Percentiles rank a stretch among this genome's conserved stretches.
These are phyloP conservation scores for Cladosporium velox DNA, from an alignment of 2,329 filamentous ascomycete species.

Conservation along the genomic window DNA sequence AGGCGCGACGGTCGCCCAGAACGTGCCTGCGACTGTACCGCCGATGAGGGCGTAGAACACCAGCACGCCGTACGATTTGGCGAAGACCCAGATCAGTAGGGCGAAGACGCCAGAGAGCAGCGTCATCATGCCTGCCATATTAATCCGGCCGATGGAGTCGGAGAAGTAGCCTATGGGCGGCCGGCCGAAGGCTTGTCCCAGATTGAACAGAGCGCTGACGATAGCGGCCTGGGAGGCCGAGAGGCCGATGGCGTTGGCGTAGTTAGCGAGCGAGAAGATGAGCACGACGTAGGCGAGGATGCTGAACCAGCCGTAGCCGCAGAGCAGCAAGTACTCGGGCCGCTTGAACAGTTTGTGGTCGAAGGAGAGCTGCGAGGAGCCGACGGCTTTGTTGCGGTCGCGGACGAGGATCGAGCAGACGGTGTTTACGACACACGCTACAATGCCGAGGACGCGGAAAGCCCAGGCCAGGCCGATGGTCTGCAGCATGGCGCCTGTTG, in stretches of 20 bases:
- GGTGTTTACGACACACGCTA: slow-evolving; percentile 65
- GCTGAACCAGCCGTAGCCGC: slow-evolving; percentile 69
- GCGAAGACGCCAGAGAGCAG: slow-evolving; percentile 65
- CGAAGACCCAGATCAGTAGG: slow-evolving; percentile 73
- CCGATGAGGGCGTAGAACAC: slow-evolving; percentile 70
- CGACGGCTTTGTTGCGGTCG: slow-evolving; percentile 72
- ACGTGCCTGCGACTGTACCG: slow-evolving; percentile 68
- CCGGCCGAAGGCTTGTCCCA: slow-evolving; percentile 66
- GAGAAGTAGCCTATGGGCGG: slow-evolving; percentile 73
- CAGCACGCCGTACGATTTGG: slow-evolving; percentile 66
- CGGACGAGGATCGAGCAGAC: slow-evolving; percentile 64
- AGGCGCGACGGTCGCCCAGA: slow-evolving; percentile 66
- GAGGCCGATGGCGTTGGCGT: slow-evolving; percentile 68
- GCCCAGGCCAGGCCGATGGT: slow-evolving; percentile 66
- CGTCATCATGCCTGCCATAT: slow-evolving; percentile 68
- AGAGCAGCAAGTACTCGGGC: slow-evolving; percentile 63
- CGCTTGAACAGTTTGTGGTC: slow-evolving; percentile 63
- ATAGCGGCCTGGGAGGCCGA: slow-evolving; percentile 67
- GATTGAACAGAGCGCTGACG: slow-evolving; percentile 71
- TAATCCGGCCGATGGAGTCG: slow-evolving; percentile 70
- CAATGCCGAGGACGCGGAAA: slow-evolving; percentile 65
- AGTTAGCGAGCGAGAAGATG: slow-evolving; percentile 75
- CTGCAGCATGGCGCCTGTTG: slow-evolving; percentile 67
- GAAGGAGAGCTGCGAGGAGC: slow-evolving; percentile 67
- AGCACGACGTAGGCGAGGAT: slow-evolving; percentile 75